phyloP scores from a whole-genome alignment of 2,329 filamentous ascomycete genomes.

The Gyromitra esculenta region DNA sequence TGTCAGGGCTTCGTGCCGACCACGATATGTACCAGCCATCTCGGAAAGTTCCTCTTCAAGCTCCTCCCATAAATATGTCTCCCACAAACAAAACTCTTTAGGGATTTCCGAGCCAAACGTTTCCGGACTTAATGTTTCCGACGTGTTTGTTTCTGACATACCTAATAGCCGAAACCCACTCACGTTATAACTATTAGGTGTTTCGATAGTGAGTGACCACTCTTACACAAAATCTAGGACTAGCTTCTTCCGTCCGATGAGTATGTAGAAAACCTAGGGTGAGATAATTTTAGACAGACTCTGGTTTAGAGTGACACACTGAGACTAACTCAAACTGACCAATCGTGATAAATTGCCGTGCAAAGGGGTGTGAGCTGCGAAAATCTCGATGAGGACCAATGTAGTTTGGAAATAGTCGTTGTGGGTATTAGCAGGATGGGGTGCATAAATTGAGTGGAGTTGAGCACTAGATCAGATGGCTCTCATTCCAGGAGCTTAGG shows the following conservation, averaged over 20 bases:
- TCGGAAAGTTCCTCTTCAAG: slow-evolving; percentile 36
- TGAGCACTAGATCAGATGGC: not conserved
- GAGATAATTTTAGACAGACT: not conserved
- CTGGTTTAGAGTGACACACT: not conserved
- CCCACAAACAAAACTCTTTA: slow-evolving; percentile 15
- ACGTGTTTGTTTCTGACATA: not conserved
- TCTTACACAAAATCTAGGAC: not conserved
- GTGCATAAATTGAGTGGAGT: not conserved
- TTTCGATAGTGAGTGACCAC: not conserved
- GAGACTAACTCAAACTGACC: not conserved
- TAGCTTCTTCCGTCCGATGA: not conserved
- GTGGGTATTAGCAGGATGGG: not conserved
- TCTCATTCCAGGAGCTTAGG: not conserved
- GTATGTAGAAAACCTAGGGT: not conserved
- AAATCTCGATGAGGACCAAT: not conserved
- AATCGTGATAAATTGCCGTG: not conserved
- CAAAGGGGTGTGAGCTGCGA: not conserved
- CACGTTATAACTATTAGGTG: not conserved
- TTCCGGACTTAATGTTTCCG: not conserved
- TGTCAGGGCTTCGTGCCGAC: not conserved
- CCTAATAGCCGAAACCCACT: not conserved
- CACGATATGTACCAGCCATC: slow-evolving; percentile 18
- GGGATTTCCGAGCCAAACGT: no score
- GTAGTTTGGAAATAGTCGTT: not conserved
- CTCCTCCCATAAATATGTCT: slow-evolving; percentile 23